Base-by-base conservation (phyloP, 495 filamentous ascomycete genomes). In the Penicillium cataractarum region DNA sequence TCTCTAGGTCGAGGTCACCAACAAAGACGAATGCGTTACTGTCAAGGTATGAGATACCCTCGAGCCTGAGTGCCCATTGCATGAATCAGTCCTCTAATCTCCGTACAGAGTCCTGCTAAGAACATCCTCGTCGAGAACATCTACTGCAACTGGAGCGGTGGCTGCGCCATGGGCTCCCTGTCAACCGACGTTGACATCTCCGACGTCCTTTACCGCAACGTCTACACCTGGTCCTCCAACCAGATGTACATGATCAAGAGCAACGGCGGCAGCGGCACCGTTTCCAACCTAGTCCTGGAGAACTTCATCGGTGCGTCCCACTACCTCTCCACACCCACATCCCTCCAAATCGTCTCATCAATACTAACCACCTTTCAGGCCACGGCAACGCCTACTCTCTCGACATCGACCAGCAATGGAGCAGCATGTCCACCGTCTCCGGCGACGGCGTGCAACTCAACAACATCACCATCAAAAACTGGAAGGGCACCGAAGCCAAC, bases 171-270 rank as follows among this genome's bases (percentile, higher is more conserved):
- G 61, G 84, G 82, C 29, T 85, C 80, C 12, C 70, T 85, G 9
- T 60, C 62, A 1, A 66, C 68, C 6, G 74, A 69, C 44, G 71
- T 64, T n/a, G 55, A 74, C 46, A 80, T 86, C 65, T 75, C 72
- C 35, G 76, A 78, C 42, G 76, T 85, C 58, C 68, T 69, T n/a
- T 83, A 83, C 68, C 74, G 78, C 19, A 79, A 83, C 67, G 68
- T 85, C 59, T 83, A 86, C 70, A 80, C 80, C 55, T 79, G 78
- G 71, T 69, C 76, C 31, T 80, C 79, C 26, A 88, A 85, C 71
- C 82, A 86, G 65, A 87, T 87, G 84, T 78, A 83, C 65, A 83
- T 88, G 83, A 82, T 88, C 74, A 88, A 88, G 71, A 79, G 76
- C 65, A 84, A 80, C 60, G 84, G 84, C 17, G 84, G 85, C 29